A percentile compares a stretch with the other conserved stretches of the same genome.
phyloP scores from a whole-genome alignment of 495 filamentous ascomycete species.

The Hyaloscypha bicolor region DNA sequence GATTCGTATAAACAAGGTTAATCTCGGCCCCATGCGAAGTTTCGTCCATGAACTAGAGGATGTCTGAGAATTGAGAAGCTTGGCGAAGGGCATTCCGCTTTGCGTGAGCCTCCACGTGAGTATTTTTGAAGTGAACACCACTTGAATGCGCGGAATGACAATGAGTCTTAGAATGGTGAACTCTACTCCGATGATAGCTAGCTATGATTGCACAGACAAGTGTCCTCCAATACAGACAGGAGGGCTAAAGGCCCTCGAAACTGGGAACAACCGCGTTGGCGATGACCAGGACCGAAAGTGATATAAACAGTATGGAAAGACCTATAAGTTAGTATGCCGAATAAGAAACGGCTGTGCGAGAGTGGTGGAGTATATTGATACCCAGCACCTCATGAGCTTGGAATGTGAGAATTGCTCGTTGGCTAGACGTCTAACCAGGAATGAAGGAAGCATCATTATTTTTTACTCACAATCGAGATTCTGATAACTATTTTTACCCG shows the following conservation, averaged over 20 bases:
- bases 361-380: neutral
- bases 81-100: neutral
- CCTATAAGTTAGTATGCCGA: constrained; percentile 9
- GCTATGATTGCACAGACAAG: constrained; percentile 12
- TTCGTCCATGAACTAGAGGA: constrained; percentile 1
- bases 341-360: neutral
- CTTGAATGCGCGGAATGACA: neutral
- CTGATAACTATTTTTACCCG: too few relatives aligned
- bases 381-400: neutral
- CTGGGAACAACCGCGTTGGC: constrained; percentile 3
- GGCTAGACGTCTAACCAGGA: neutral
- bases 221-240: constrained; percentile 16
- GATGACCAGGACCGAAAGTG: constrained; percentile 4
- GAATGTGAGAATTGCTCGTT: neutral
- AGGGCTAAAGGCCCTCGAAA: neutral
- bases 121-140: constrained; percentile 8
- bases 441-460: neutral
- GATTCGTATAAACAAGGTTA: neutral
- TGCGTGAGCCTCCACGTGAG: constrained; percentile 7
- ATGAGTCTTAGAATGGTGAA: constrained; percentile 1
- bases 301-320: too few relatives aligned
- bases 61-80: constrained; percentile 11
- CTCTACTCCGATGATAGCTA: constrained; percentile 14
- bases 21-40: neutral
- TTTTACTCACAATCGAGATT: neutral